Evolutionary conservation across 1,284 basidiomycete species (phyloP).

Genomic region (Sphagnurus paluster): DNA sequence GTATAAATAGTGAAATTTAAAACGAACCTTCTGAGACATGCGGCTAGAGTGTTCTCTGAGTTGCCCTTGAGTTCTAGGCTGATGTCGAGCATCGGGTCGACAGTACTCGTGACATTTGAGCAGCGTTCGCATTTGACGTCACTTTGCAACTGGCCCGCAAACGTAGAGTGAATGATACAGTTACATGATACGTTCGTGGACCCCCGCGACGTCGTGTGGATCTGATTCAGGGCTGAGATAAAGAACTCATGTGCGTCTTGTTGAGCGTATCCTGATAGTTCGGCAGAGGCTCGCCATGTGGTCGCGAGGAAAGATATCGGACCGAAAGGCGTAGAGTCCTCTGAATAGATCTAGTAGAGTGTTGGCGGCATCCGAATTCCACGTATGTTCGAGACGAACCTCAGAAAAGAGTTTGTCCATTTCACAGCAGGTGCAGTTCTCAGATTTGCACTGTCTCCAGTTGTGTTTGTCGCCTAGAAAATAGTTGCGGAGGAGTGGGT

Average conservation of each 20-base stretch:
- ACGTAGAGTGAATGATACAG: slow-evolving; percentile 91
- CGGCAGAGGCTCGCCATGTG: slow-evolving; percentile 84
- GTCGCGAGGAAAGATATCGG: slow-evolving; percentile 85
- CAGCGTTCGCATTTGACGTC: slow-evolving; percentile 87
- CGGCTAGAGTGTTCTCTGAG: slow-evolving; percentile 61
- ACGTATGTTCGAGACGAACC: slow-evolving; percentile 38
- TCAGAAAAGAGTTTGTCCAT: slow-evolving; percentile 92
- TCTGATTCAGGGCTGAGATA: slow-evolving; percentile 78
- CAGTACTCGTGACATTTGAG: slow-evolving; percentile 73
- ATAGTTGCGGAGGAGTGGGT: slow-evolving; percentile 88
- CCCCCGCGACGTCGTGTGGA: slow-evolving; percentile 78
- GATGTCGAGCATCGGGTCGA: slow-evolving; percentile 91
- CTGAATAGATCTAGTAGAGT: slow-evolving; percentile 65
- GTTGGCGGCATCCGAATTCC: neutral
- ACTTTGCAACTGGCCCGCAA: slow-evolving; percentile 85
- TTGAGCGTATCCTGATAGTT: slow-evolving; percentile 89
- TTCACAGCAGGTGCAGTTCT: slow-evolving; percentile 91
- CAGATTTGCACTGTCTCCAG: slow-evolving; percentile 62
- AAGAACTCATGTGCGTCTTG: slow-evolving; percentile 95
- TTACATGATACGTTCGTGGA: slow-evolving; percentile 78
- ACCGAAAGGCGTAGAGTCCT: slow-evolving; percentile 71
- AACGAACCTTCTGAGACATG: slow-evolving; percentile 66
- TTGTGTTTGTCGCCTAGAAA: slow-evolving; percentile 90
- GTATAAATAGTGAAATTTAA: slow-evolving; percentile 4
- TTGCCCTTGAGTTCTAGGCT: slow-evolving; percentile 82